Evolutionary conservation across 305 asterid genomes (phyloP), one percentile per base, ranked within the genome.

Genomic region (Striga hermonthica): DNA sequence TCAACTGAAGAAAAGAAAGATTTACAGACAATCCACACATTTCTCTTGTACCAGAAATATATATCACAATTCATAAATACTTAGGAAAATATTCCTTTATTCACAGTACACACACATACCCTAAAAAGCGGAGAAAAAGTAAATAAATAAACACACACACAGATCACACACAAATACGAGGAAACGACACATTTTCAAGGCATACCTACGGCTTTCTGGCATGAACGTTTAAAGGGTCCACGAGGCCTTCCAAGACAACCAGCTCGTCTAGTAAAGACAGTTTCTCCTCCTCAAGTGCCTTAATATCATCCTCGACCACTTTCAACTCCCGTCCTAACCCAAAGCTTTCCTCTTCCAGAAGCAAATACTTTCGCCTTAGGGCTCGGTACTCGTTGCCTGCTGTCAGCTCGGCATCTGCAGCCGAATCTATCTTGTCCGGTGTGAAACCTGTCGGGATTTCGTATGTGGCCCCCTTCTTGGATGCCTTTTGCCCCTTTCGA

Each of bases 221-320:
- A 14, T 71, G 84, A 77, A 84, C 62, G 28, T 85, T 90, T 11
- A 86, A 75, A 68, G 95, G 96, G 76, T 88, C 89, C 61, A 88
- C 68, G 36, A 93, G 87, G 60, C 99, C 96, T 83, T 93, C 99
- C 56, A 93, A 70, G 62, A 90, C 95, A 73, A 94, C 97, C 64
- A 93, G 96, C 71, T 90, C 90, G 75, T 93, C 95, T 72, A 94
- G 66, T 4, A 94, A 79, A 14, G 87, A 69, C 4, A 85, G 69
- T 74, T 94, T 94, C 83, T 90, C 96, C 41, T 84, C 88, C 72
- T 90, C 95, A 16, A 94, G 95, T 43, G 77, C 60, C 69, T 79
- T 85, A 28, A 88, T 68, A 57, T 85, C 91, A 54, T 80, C 86
- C 67, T 90, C 96, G 9, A 83, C 82, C 65, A 68, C 89, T 73